A percentile compares a stretch with the other conserved stretches of the same genome.
Conservation (phyloP, 768 basidiomycete species). For the Lentinula aciculospora region DNA sequence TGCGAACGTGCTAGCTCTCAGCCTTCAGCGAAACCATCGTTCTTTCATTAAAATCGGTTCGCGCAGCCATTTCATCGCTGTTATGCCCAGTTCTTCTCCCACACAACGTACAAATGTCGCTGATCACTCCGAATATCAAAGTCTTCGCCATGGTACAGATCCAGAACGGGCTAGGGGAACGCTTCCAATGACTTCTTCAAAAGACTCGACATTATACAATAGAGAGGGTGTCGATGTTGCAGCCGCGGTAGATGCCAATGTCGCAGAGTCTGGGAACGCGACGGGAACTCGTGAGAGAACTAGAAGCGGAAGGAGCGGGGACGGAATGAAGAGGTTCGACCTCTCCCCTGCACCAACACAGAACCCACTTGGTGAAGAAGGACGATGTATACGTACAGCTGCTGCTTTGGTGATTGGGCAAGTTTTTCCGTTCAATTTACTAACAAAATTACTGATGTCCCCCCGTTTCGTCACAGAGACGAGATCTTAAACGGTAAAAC, state of each 20-base stretch:
- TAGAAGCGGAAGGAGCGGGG: constrained; percentile 3
- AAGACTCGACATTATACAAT: background rate
- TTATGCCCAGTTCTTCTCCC: constrained; percentile 1
- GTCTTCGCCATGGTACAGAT: background rate
- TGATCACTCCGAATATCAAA: background rate
- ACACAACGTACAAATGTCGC: background rate
- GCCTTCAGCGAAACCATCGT: background rate
- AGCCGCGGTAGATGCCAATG: background rate
- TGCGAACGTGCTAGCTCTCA: background rate
- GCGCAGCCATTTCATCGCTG: background rate
- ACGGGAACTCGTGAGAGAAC: background rate
- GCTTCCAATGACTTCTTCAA: background rate
- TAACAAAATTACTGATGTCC: background rate
- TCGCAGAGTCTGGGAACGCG: background rate
- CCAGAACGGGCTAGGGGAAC: background rate
- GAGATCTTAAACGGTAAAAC: constrained; percentile 94
- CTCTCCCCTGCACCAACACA: constrained; percentile 47
- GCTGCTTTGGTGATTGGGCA: constrained; percentile 76
- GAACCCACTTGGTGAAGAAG: constrained; percentile 68
- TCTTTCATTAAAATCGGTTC: background rate
- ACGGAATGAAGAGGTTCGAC: constrained; percentile 27
- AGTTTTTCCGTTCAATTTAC: constrained; percentile 13
- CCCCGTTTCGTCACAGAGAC: constrained; percentile 44
- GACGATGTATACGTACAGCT: constrained; percentile 65
- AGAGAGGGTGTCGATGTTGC: background rate